phyloP scores from a whole-genome alignment of 805 yeast species.

The Starmerella vitae region DNA sequence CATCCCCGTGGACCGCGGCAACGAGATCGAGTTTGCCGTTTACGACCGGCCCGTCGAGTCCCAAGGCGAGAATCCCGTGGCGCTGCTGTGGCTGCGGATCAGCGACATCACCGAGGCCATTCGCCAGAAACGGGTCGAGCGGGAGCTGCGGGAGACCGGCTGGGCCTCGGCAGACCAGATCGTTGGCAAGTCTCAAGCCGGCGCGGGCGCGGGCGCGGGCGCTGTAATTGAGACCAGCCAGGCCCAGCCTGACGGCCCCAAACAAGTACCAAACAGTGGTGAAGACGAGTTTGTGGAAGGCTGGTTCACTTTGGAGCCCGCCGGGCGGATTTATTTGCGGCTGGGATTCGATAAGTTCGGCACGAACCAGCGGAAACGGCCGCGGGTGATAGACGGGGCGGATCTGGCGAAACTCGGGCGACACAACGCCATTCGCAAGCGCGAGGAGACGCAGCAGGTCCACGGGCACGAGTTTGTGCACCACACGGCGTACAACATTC shows the following conservation, averaged over 20 bases:
- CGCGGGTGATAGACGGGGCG: constrained; percentile 15
- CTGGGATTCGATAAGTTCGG: constrained; percentile 64
- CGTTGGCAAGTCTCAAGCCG: not conserved
- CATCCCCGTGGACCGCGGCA: constrained; percentile 74
- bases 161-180: constrained; percentile 72
- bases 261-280: not conserved
- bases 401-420: constrained; percentile 52
- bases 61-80: constrained; percentile 47
- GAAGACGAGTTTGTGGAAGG: constrained; percentile 36
- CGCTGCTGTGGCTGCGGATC: constrained; percentile 77
- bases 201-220: constrained; percentile 1
- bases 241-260: not conserved
- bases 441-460: constrained; percentile 71
- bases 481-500: constrained; percentile 75
- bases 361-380: constrained; percentile 30
- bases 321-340: constrained; percentile 73
- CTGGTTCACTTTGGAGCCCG: constrained; percentile 89
- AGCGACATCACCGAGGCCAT: constrained; percentile 90
- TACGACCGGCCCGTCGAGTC: constrained; percentile 41
- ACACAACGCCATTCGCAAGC: constrained; percentile 94
- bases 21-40: constrained; percentile 78
- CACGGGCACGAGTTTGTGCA: constrained; percentile 96
- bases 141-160: constrained; percentile 35
- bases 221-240: not conserved
- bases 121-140: constrained; percentile 73